phyloP scores from a whole-genome alignment of 441 rosid species.

The Pelargonium cotyledonis region DNA sequence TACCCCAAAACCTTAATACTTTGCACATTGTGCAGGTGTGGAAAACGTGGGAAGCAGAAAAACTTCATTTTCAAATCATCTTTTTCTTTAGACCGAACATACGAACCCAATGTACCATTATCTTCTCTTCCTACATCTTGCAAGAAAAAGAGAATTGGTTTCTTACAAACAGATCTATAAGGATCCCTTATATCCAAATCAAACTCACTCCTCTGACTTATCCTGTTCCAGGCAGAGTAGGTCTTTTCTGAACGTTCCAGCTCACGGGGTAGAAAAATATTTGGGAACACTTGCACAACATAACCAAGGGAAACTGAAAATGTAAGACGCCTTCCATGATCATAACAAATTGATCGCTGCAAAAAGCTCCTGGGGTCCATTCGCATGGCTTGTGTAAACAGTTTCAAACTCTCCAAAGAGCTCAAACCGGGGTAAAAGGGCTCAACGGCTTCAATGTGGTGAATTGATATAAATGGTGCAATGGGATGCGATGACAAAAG shows the following conservation, averaged over 20 bases:
- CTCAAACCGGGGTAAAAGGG: slow-evolving; percentile 71
- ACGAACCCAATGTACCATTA: slow-evolving; percentile 47
- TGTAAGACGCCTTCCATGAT: slow-evolving; percentile 43
- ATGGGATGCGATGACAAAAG: slow-evolving; percentile 70
- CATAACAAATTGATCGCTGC: slow-evolving; percentile 76
- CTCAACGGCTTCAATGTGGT: slow-evolving; percentile 78
- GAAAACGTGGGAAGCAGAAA: slow-evolving; percentile 59
- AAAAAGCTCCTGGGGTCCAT: slow-evolving; percentile 60
- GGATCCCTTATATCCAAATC: slow-evolving; percentile 74
- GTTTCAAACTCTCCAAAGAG: slow-evolving; percentile 58
- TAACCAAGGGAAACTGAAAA: slow-evolving; percentile 68
- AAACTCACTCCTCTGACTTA: slow-evolving; percentile 49
- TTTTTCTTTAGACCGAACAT: slow-evolving; percentile 39
- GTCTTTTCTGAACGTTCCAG: slow-evolving; percentile 71
- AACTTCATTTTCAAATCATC: slow-evolving; percentile 64
- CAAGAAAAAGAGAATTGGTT: slow-evolving; percentile 49
- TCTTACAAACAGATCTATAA: slow-evolving; percentile 48
- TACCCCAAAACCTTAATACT: slow-evolving; percentile 50
- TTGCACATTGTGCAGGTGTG: slow-evolving; percentile 51
- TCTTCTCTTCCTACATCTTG: slow-evolving; percentile 45
- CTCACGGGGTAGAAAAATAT: slow-evolving; percentile 50
- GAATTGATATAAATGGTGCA: slow-evolving; percentile 77
- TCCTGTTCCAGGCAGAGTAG: slow-evolving; percentile 72
- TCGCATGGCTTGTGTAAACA: slow-evolving; percentile 64
- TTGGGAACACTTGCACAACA: slow-evolving; percentile 71